These are phyloP conservation scores for Rostrohypoxylon terebratum DNA, from an alignment of 495 filamentous ascomycete species.

Conservation along the genomic window DNA sequence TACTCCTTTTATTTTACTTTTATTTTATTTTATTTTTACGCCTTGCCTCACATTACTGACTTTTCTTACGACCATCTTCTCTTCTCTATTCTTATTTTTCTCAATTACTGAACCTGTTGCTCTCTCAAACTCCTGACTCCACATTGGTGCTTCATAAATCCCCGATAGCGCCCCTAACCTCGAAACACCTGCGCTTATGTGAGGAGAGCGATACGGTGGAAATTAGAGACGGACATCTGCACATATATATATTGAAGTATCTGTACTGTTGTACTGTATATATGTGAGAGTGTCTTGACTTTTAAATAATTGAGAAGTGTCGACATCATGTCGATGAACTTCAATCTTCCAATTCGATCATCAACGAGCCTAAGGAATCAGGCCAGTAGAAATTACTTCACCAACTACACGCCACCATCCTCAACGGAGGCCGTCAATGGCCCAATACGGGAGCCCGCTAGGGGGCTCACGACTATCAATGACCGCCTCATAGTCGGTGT, in stretches of 20 bases:
- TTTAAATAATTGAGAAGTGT: conserved; percentile 22
- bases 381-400: conserved; percentile 67
- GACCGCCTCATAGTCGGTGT: conserved; percentile 73
- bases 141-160: neutral
- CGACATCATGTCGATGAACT: conserved; percentile 51
- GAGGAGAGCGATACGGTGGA: neutral
- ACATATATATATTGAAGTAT: neutral
- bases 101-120: neutral
- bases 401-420: conserved; percentile 61
- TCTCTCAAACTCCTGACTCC: conserved; percentile 19
- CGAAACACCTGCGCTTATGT: conserved; percentile 23
- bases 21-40: neutral
- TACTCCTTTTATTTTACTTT: too few species aligned
- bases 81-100: neutral
- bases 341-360: conserved; percentile 62
- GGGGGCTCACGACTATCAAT: conserved; percentile 58
- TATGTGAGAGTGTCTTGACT: conserved; percentile 3
- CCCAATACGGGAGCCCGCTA: conserved; percentile 63
- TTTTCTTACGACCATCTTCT: neutral
- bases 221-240: neutral
- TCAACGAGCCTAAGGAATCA: conserved; percentile 62
- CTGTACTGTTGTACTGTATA: conserved; percentile 3
- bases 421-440: conserved; percentile 67
- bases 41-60: neutral
- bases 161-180: conserved; percentile 6